Percentiles rank a stretch among this genome's conserved stretches.
These are phyloP conservation scores for Penicillium sp. DNA, from an alignment of 2,329 filamentous ascomycete genomes.

Conservation along the genomic window DNA sequence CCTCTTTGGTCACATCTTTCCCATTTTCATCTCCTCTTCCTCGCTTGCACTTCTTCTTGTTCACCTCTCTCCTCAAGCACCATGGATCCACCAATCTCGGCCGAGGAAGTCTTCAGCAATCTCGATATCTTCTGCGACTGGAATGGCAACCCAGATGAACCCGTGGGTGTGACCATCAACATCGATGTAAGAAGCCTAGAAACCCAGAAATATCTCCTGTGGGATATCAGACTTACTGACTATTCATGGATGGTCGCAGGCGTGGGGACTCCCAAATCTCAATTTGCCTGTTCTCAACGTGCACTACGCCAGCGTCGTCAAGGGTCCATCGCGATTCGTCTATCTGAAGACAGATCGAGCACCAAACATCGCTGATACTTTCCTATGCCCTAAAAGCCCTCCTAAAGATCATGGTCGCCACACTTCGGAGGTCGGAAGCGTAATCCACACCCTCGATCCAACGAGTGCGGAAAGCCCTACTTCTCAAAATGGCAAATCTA, in stretches of 20 bases:
- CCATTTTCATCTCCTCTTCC: constrained; percentile 1
- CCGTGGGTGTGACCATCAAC: constrained; percentile 28
- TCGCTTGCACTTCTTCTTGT: neutral
- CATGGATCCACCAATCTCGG: constrained; percentile 12
- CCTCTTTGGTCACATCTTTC: constrained; percentile 16
- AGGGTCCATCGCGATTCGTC: neutral
- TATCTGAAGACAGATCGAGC: neutral
- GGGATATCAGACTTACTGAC: neutral
- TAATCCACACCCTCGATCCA: neutral
- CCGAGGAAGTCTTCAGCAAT: constrained; percentile 23
- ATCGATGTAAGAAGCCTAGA: constrained; percentile 31
- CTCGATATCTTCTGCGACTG: constrained; percentile 36
- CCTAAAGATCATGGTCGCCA: neutral
- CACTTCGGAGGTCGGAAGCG: neutral
- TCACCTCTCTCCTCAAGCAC: neutral
- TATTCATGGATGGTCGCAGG: constrained; percentile 22
- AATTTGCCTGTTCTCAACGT: constrained; percentile 25
- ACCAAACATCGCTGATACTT: neutral
- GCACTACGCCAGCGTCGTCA: neutral
- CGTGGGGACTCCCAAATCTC: constrained; percentile 25
- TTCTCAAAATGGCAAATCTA: neutral
- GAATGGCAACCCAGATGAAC: constrained; percentile 27
- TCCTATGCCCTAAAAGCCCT: neutral
- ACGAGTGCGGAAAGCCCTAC: neutral
- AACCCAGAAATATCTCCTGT: neutral